phyloP scores from a whole-genome alignment of 2,329 filamentous ascomycete species.

The Reticulascus tulasneorum region DNA sequence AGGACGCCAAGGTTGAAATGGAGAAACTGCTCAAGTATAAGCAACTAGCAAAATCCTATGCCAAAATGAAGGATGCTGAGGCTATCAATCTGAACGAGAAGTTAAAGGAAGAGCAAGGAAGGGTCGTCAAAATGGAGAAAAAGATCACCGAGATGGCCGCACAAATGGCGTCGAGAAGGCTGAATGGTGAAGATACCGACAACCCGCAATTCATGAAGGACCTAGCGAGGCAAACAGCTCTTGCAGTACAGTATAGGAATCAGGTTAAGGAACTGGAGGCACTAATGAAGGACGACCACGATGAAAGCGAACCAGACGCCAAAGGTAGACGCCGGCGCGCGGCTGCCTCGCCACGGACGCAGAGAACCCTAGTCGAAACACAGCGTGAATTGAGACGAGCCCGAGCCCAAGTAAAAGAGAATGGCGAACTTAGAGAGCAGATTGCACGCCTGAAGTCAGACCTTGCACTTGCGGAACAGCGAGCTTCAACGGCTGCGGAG shows the following conservation, averaged over 20 bases:
- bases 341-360: constrained; percentile 43
- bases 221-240: constrained; percentile 52
- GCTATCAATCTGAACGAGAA: constrained; percentile 61
- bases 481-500: constrained; percentile 31
- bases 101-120: constrained; percentile 65
- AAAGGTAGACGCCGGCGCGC: constrained; percentile 30
- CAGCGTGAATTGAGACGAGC: constrained; percentile 52
- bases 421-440: constrained; percentile 48
- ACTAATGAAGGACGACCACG: constrained; percentile 39
- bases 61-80: constrained; percentile 72
- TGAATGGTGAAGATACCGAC: constrained; percentile 36
- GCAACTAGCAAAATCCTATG: constrained; percentile 73
- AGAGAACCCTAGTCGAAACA: constrained; percentile 48
- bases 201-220: constrained; percentile 47
- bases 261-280: constrained; percentile 57
- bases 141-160: constrained; percentile 57
- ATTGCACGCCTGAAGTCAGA: constrained; percentile 48
- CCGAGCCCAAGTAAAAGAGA: constrained; percentile 49
- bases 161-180: constrained; percentile 41
- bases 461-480: constrained; percentile 44
- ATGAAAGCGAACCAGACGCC: constrained; percentile 27
- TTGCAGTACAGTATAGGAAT: constrained; percentile 54
- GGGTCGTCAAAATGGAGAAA: constrained; percentile 60
- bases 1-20: constrained; percentile 69
- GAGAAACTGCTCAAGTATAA: constrained; percentile 77